Evolutionary conservation across 768 basidiomycete genomes (phyloP), one percentile per base, ranked within the genome.

Genomic region (Chalciporus pseudorubinellus): DNA sequence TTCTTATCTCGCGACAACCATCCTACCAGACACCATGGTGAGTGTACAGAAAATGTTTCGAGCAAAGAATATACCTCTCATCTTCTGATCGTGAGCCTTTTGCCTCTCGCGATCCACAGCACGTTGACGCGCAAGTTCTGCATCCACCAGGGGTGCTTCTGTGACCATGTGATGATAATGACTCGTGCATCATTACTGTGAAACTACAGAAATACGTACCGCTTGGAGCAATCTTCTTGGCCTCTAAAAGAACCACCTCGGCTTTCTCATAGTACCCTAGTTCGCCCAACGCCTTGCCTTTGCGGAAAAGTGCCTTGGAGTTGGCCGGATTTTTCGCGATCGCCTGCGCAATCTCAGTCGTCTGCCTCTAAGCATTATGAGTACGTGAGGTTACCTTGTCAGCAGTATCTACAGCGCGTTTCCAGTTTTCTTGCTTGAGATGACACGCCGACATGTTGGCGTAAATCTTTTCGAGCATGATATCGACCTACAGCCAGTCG

Each of bases 371-470:
- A 26, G 29, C 24, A 22, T 29, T 16, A 16, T 36, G 40, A 6
- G 8, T 29, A 16, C 10, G 10, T 14, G 10, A 10, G 26, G 20
- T 14, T 39, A 79, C 89, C 77, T 92, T 87, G 59, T 92, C 83
- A 20, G 91, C 88, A n/a, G 88, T 84, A 58, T 92, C 88, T 46
- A 81, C 65, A 0, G 84, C 86, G 13, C 91, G 81, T 61, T 82
- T 80, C 87, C 87, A 93, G 62, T 90, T 93, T 42, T 75, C 74
- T 44, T 82, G 81, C 69, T 89, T 91, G 61, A 92, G 71, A 64
- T 92, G 88, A 58, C 89, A 90, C 6, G 88, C 89, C 3, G 85
- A 81, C 86, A 89, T 87, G 50, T 93, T 93, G 4, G 87, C 81
- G 56, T 92, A 89, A 41, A 92, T 82, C 72, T 87, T 92, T 69